Evolutionary conservation across 1,284 basidiomycete genomes (phyloP).

Genomic region (Mycena sp.): DNA sequence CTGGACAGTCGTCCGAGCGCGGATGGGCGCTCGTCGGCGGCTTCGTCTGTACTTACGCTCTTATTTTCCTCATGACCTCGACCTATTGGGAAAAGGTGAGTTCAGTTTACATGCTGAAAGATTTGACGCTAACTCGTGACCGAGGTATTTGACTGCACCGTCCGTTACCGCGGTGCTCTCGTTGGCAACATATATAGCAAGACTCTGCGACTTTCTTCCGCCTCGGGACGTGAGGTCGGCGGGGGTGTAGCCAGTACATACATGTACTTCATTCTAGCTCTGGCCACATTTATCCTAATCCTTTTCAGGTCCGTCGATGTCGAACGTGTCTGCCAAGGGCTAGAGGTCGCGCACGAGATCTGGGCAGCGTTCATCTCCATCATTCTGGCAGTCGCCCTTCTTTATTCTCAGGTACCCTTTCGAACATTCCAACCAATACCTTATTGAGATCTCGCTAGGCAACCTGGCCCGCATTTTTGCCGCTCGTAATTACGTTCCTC

Average conservation of each 20-base stretch:
- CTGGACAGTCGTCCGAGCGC: conserved; percentile 21
- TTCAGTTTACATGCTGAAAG: neutral
- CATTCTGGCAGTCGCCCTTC: conserved; percentile 38
- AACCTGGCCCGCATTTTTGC: conserved; percentile 34
- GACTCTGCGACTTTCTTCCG: conserved; percentile 33
- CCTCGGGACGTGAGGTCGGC: conserved; percentile 30
- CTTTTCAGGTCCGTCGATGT: conserved; percentile 22
- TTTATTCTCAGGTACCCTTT: conserved; percentile 38
- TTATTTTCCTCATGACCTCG: conserved; percentile 39
- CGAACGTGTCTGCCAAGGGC: conserved; percentile 42
- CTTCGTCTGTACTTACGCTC: conserved; percentile 38
- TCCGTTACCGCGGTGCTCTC: conserved; percentile 24
- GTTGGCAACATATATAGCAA: conserved; percentile 38
- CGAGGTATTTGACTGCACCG: conserved; percentile 20
- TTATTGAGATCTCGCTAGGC: conserved; percentile 14
- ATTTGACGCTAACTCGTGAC: neutral
- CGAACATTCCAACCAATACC: neutral
- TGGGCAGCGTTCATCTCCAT: conserved; percentile 42
- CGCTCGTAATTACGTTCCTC: conserved; percentile 30
- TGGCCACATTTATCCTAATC: neutral
- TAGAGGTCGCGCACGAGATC: conserved; percentile 41
- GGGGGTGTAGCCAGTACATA: conserved; percentile 38
- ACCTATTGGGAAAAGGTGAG: conserved; percentile 44
- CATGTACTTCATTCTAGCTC: conserved; percentile 30
- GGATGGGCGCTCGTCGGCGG: conserved; percentile 43